These are phyloP conservation scores for Chrysoporthe austroafricana DNA, from an alignment of 2,329 filamentous ascomycete genomes.

Conservation along the genomic window DNA sequence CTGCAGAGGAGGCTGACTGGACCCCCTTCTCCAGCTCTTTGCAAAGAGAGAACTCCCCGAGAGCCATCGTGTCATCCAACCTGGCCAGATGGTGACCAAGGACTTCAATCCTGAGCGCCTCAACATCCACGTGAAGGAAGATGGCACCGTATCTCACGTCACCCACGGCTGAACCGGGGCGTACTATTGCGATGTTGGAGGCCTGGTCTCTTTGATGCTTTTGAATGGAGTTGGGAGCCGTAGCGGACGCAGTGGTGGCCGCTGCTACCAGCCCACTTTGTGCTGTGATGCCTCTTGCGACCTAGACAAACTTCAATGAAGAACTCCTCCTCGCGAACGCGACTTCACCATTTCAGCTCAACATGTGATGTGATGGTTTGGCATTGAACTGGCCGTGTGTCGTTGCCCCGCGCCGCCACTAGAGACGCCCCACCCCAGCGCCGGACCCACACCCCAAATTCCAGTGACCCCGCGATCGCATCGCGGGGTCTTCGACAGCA, in stretches of 20 bases:
- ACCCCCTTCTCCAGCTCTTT: constrained; percentile 53
- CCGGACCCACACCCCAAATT: constrained; percentile 9
- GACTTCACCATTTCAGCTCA: not conserved
- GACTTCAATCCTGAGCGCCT: constrained; percentile 59
- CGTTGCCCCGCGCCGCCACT: not conserved
- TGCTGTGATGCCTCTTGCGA: not conserved
- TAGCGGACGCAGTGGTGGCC: not conserved
- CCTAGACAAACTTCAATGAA: not conserved
- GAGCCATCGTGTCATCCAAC: constrained; percentile 59
- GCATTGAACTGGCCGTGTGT: not conserved
- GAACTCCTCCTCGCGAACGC: not conserved
- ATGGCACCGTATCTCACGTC: constrained; percentile 64
- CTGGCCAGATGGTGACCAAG: constrained; percentile 61
- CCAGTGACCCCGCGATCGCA: constrained; percentile 35
- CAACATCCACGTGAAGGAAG: constrained; percentile 63
- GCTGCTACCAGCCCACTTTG: not conserved
- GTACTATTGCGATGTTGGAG: not conserved
- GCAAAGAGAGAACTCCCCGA: constrained; percentile 63
- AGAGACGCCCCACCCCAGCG: constrained; percentile 1
- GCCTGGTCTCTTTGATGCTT: not conserved
- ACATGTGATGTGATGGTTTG: not conserved
- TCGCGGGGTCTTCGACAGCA: constrained; percentile 31
- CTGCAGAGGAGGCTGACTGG: constrained; percentile 1
- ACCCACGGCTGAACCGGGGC: constrained; percentile 51
- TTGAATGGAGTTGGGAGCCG: not conserved